phyloP scores from a whole-genome alignment of 768 basidiomycete species.

The Agaricus sinodeliciosus region DNA sequence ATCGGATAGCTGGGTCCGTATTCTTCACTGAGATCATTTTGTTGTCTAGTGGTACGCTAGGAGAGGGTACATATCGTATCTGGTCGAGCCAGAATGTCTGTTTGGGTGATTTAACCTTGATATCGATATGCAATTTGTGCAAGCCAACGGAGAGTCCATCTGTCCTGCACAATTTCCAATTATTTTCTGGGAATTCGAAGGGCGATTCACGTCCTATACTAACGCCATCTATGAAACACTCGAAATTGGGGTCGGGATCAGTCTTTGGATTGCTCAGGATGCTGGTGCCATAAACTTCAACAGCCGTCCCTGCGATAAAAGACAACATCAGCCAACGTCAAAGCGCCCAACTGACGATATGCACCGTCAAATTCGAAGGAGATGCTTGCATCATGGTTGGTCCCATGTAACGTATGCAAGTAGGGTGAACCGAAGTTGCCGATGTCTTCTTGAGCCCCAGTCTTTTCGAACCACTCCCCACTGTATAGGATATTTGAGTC shows the following conservation, averaged over 20 bases:
- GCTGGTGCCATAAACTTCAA: constrained; percentile 15
- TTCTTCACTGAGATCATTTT: constrained; percentile 15
- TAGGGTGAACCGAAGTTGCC: not conserved
- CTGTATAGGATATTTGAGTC: not conserved
- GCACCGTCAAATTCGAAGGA: not conserved
- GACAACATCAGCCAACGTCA: not conserved
- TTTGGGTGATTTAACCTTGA: not conserved
- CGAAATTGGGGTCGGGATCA: constrained; percentile 17
- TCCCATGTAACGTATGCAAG: not conserved
- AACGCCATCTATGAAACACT: constrained; percentile 20
- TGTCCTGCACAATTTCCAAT: constrained; percentile 18
- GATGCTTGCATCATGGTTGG: not conserved
- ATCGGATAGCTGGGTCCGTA: constrained; percentile 16
- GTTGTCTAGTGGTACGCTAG: constrained; percentile 13
- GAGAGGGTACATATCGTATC: constrained; percentile 21
- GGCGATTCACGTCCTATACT: constrained; percentile 14
- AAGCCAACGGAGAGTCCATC: constrained; percentile 16
- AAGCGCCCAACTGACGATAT: not conserved
- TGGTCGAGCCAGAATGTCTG: constrained; percentile 22
- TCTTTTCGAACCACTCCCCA: not conserved
- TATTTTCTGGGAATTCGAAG: constrained; percentile 17
- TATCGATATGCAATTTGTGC: constrained; percentile 19
- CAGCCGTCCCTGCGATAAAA: constrained; percentile 9
- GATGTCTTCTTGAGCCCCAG: not conserved
- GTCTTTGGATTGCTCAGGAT: constrained; percentile 12